Percentiles rank a stretch among this genome's conserved stretches.
Conservation (phyloP, 345 rosid genomes). For the Moringa oleifera region DNA sequence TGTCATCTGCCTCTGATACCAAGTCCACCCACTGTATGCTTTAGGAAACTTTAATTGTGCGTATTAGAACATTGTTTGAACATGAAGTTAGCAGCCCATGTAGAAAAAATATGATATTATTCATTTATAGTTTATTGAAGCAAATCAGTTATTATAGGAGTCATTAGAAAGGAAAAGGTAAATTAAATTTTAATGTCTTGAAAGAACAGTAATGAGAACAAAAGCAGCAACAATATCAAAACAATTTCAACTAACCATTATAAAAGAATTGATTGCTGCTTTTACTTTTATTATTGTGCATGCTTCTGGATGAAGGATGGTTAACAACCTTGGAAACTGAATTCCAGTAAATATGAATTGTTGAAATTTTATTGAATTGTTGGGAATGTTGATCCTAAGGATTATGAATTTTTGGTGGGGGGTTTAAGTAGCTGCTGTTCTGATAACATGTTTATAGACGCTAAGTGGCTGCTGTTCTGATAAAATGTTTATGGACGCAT, state of each 20-base stretch:
- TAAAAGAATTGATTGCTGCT: background rate
- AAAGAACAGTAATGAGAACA: background rate
- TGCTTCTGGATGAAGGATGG: background rate
- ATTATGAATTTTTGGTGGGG: background rate
- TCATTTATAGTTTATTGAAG: background rate
- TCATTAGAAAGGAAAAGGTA: background rate
- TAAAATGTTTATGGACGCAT: no score
- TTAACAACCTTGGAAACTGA: background rate
- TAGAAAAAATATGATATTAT: no score
- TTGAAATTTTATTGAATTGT: no score
- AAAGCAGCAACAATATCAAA: no score
- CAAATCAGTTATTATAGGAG: background rate
- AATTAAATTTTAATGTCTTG: no score
- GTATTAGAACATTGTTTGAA: no score
- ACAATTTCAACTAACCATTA: background rate
- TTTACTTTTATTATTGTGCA: no score
- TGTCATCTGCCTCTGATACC: background rate
- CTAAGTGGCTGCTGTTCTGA: background rate
- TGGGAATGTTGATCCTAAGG: background rate
- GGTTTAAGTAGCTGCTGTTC: background rate
- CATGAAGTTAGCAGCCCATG: no score
- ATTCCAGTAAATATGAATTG: background rate
- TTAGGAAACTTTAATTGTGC: background rate
- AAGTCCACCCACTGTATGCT: slow-evolving; percentile 1
- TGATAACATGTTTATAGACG: background rate